A percentile compares a stretch with the other conserved stretches of the same genome.
Evolutionary conservation across 306 rosid genomes (phyloP).

Genomic region (Fragaria ananassa): DNA sequence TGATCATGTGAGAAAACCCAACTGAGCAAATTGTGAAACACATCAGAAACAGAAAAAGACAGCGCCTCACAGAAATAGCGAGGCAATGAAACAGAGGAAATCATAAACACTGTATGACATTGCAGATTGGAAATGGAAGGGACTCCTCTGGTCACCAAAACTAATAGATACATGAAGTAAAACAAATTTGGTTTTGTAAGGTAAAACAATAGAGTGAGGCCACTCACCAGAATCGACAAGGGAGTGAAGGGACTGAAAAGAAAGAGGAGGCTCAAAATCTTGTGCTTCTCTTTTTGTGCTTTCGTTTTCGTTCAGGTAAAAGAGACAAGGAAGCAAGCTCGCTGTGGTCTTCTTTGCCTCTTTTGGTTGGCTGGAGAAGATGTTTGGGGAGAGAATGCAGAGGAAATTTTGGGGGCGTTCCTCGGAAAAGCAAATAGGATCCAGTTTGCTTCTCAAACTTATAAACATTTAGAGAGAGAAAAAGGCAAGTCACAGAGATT

Average conservation of each 20-base stretch:
- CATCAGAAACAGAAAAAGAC: background rate
- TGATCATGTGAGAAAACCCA: background rate
- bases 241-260: background rate
- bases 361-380: conserved; percentile 25
- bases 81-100: conserved; percentile 4
- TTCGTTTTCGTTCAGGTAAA: conserved; percentile 20
- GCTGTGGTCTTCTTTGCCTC: conserved; percentile 4
- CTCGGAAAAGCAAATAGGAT: conserved; percentile 33
- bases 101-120: conserved; percentile 26
- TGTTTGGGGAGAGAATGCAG: conserved; percentile 11
- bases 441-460: conserved; percentile 27
- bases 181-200: background rate
- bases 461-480: conserved; percentile 22
- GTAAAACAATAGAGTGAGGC: background rate
- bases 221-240: conserved; percentile 34
- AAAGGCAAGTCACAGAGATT: background rate
- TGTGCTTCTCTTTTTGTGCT: conserved; percentile 8
- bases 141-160: background rate
- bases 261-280: conserved; percentile 2
- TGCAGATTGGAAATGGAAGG: conserved; percentile 26
- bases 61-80: conserved; percentile 14
- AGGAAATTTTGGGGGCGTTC: conserved; percentile 27
- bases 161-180: background rate
- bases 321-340: conserved; percentile 1
- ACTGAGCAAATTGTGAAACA: background rate